These are phyloP conservation scores for Plasmodium falciparum DNA, from an alignment of 169 alveolate species.

Conservation along the genomic window DNA sequence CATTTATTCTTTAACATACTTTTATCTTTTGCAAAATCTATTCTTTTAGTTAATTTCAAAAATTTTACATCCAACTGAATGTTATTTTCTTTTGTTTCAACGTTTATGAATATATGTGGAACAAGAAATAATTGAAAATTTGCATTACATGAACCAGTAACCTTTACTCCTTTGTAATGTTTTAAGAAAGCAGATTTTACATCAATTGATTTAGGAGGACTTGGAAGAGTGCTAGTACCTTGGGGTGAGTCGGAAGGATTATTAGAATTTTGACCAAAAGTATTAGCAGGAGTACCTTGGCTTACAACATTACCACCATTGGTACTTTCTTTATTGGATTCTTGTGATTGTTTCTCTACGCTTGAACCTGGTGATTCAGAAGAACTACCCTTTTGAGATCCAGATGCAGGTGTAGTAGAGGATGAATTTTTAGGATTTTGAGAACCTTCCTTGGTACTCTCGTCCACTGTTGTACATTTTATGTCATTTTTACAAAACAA, in stretches of 20 bases:
- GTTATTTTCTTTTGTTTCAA: neutral
- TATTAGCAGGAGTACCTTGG: too few relatives aligned
- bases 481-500: too few relatives aligned
- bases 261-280: too few relatives aligned
- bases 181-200: conserved; percentile 48
- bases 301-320: too few relatives aligned
- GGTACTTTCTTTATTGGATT: too few relatives aligned
- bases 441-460: neutral
- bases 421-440: neutral
- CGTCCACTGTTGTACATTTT: conserved; percentile 41
- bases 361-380: too few relatives aligned
- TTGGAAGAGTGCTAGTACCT: too few relatives aligned
- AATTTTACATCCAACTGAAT: neutral
- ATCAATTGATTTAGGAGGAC: neutral
- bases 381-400: too few relatives aligned
- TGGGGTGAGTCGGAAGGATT: too few relatives aligned
- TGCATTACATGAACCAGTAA: conserved; percentile 34
- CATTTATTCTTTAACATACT: conserved; percentile 15
- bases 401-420: too few relatives aligned
- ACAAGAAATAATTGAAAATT: conserved; percentile 15
- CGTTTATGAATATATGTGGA: conserved; percentile 20
- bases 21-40: neutral
- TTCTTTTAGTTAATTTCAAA: neutral
- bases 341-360: too few relatives aligned
- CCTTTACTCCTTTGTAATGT: conserved; percentile 29